Evolutionary conservation across 805 yeast species (phyloP), one percentile per base, ranked within the genome.

Genomic region (Ogataea wickerhamii): DNA sequence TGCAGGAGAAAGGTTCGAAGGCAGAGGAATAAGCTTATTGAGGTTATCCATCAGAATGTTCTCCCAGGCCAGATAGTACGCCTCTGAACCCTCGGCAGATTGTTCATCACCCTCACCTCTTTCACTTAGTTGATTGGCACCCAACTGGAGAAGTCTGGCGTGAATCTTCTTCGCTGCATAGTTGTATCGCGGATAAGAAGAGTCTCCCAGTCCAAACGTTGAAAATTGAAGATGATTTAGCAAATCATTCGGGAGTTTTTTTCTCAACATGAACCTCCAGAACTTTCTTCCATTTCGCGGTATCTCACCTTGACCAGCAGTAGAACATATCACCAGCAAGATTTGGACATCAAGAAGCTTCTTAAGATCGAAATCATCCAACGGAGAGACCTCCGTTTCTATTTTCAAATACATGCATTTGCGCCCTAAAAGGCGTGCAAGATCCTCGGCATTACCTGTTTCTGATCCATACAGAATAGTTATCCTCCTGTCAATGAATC

Each of bases 241-340:
- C 21, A 87, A 63, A 49, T 77, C 76, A 0, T 48, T 20, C 0
- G 66, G 93, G 6, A 91, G 71, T 47, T 78, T 79, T 55, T 73
- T 77, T 55, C 74, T 76, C 40, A 87, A 72, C 49, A 93, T 60
- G 44, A 82, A 78, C 47, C 72, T 70, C 94, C 96, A 84, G 45
- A 91, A 76, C 43, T 74, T 76, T 45, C 69, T 68, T 1, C 83
- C 81, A 55, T 87, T 87, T 28, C 83, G 61, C 0, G 98, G 98
- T 23, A 91, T 61, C 44, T 84, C 96, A 19, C 98, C 98, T 60
- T 91, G 97, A 6, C 98, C 98, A 1, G 95, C 83, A 0, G 98
- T 91, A 1, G 96, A 80, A 56, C 94, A 84, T 3, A 91, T 57
- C 0, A 82, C 68, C 17, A 80, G 66, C 36, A 77, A 65, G 20